Evolutionary conservation across 805 yeast species (phyloP).

Genomic region (Scheffersomyces stipitis): DNA sequence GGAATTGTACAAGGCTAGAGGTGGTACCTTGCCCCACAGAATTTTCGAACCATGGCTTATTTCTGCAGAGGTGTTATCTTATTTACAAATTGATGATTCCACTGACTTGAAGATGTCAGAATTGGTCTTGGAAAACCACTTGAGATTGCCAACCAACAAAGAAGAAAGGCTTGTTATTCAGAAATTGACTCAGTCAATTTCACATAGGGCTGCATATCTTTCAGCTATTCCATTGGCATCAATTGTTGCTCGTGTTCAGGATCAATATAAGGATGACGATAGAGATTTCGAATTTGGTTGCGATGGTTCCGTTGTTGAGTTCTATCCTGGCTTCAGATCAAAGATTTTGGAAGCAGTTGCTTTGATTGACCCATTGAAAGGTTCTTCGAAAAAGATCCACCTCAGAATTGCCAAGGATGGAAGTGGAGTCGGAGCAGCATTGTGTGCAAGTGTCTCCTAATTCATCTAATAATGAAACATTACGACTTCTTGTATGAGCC

Average conservation of each 20-base stretch:
- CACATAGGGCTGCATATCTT: slow-evolving; percentile 85
- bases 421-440: slow-evolving; percentile 95
- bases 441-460: slow-evolving; percentile 62
- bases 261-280: slow-evolving; percentile 45
- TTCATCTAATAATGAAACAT: neutral
- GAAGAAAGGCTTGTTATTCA: slow-evolving; percentile 78
- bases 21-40: slow-evolving; percentile 56
- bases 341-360: slow-evolving; percentile 78
- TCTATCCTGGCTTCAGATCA: slow-evolving; percentile 85
- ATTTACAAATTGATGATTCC: slow-evolving; percentile 82
- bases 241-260: slow-evolving; percentile 67
- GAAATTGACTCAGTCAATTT: slow-evolving; percentile 70
- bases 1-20: slow-evolving; percentile 46
- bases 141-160: slow-evolving; percentile 65
- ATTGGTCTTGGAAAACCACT: slow-evolving; percentile 60
- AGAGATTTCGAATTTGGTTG: slow-evolving; percentile 89
- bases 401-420: slow-evolving; percentile 91
- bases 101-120: slow-evolving; percentile 70
- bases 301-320: slow-evolving; percentile 93
- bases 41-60: slow-evolving; percentile 74
- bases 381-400: slow-evolving; percentile 71
- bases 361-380: slow-evolving; percentile 67
- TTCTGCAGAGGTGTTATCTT: slow-evolving; percentile 81
- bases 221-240: slow-evolving; percentile 91
- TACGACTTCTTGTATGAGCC: neutral